phyloP scores from a whole-genome alignment of 164 flowering plant species.

The Vitis amurensis region DNA sequence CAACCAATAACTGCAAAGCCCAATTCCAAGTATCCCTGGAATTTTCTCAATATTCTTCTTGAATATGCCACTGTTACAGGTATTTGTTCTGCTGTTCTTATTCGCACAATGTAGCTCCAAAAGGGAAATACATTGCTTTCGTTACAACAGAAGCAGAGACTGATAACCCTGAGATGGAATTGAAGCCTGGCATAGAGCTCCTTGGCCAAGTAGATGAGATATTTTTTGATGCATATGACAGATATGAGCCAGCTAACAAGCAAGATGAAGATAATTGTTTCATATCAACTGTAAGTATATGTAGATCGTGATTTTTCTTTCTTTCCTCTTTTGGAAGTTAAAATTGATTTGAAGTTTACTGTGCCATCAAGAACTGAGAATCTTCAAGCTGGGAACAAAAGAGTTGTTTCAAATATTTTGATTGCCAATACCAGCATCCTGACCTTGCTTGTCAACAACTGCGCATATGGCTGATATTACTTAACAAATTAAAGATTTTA shows the following conservation, averaged over 20 bases:
- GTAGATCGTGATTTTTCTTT: not conserved
- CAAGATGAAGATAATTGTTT: constrained; percentile 64
- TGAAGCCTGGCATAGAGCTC: constrained; percentile 87
- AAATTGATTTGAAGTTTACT: no score
- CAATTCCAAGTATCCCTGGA: no score
- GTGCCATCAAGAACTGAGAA: no score
- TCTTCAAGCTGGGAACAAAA: no score
- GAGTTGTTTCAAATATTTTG: no score
- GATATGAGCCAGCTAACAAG: constrained; percentile 72
- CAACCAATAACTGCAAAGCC: no score
- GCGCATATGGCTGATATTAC: no score
- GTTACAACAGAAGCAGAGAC: constrained; percentile 94
- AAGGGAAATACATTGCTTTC: constrained; percentile 92
- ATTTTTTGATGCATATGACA: constrained; percentile 83
- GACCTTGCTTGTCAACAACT: no score
- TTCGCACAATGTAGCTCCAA: constrained; percentile 95
- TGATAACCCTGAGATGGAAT: constrained; percentile 76
- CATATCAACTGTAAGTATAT: constrained; percentile 72
- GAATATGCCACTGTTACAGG: constrained; percentile 34
- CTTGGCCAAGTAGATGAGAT: constrained; percentile 90
- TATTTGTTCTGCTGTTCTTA: constrained; percentile 94
- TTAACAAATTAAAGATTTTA: no score
- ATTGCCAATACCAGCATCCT: no score
- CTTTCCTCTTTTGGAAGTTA: no score
- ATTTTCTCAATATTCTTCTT: no score